Evolutionary conservation across 306 rosid species (phyloP).

Genomic region (Canavalia ensiformis): DNA sequence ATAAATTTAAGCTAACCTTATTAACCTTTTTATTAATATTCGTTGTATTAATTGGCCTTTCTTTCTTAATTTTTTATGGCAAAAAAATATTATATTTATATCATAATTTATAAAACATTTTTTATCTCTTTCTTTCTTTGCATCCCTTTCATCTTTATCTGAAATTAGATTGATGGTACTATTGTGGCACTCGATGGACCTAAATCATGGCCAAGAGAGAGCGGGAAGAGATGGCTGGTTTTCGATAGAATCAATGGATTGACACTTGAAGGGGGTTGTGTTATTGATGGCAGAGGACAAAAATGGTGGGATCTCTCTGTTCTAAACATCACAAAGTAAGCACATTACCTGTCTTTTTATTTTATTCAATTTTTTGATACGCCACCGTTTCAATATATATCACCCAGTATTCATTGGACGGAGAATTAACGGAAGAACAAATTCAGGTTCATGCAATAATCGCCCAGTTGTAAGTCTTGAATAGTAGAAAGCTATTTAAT

Average conservation of each 20-base stretch:
- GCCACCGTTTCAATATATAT: too few relatives aligned
- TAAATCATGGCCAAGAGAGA: conserved; percentile 59
- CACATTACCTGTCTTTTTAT: not conserved
- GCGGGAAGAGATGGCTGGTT: conserved; percentile 59
- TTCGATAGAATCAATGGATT: conserved; percentile 66
- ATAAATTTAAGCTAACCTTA: too few relatives aligned
- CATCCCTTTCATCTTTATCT: not conserved
- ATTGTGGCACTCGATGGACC: conserved; percentile 73
- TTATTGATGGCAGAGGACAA: conserved; percentile 73
- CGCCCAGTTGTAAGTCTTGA: conserved; percentile 66
- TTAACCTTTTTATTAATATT: too few relatives aligned
- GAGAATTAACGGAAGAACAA: conserved; percentile 52
- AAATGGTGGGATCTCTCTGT: conserved; percentile 81
- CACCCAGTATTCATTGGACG: not conserved
- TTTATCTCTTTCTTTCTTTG: not conserved
- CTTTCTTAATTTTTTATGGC: too few relatives aligned
- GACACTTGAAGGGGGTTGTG: conserved; percentile 60
- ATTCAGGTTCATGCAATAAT: conserved; percentile 59
- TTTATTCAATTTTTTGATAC: conserved; percentile 13
- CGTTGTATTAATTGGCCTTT: too few relatives aligned
- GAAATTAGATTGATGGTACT: conserved; percentile 61
- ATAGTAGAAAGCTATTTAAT: not conserved
- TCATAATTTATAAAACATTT: not conserved
- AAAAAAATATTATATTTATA: too few relatives aligned
- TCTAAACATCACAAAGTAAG: conserved; percentile 63